Conservation (phyloP, 2,329 filamentous ascomycete species). For the Apiospora saccharicola region DNA sequence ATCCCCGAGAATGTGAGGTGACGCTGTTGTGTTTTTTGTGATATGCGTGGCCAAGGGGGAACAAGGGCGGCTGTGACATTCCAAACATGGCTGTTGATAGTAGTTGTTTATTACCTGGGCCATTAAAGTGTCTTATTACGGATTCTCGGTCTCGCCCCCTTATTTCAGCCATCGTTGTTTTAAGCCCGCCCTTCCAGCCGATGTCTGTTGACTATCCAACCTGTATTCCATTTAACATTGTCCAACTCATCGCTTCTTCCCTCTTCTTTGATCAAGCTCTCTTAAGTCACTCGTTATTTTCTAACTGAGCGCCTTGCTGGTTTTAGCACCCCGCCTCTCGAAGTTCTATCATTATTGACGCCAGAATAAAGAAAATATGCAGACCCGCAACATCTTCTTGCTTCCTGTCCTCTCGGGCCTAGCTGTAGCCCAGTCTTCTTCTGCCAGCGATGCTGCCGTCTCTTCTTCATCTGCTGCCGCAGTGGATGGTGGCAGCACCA, state of each 20-base stretch:
- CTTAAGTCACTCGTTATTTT: background rate
- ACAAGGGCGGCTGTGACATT: background rate
- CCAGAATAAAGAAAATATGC: background rate
- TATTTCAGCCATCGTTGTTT: background rate
- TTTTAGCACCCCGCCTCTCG: background rate
- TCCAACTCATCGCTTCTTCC: background rate
- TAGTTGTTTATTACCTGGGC: background rate
- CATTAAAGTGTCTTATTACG: slow-evolving; percentile 6
- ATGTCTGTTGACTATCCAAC: background rate
- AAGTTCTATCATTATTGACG: background rate
- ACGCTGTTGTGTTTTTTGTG: background rate
- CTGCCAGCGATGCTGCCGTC: slow-evolving; percentile 19
- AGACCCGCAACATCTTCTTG: background rate
- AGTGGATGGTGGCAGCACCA: background rate
- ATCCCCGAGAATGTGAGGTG: slow-evolving; percentile 1
- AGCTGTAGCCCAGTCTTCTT: slow-evolving; percentile 11
- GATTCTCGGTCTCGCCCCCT: background rate
- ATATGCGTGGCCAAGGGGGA: background rate
- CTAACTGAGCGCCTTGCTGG: background rate
- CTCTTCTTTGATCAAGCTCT: background rate
- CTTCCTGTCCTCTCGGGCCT: slow-evolving; percentile 24
- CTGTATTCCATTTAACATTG: background rate
- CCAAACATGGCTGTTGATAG: background rate
- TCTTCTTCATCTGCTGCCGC: background rate
- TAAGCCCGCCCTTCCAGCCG: background rate